Base-by-base conservation (phyloP, 2,329 filamentous ascomycete species). In the Botrytis galanthina region DNA sequence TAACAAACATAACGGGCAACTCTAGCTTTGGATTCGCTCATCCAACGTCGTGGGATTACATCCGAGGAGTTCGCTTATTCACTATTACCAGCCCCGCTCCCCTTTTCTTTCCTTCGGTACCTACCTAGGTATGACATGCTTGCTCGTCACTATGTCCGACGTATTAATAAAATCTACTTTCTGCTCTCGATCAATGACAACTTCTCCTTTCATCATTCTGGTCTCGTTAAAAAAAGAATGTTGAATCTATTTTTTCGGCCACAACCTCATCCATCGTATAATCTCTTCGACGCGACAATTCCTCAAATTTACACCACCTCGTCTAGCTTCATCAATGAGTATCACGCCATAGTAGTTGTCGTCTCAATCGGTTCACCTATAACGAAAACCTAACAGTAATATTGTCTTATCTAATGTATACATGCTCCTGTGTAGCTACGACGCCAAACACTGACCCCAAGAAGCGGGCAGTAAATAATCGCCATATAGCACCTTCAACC, bases 141-240 rank as follows among this genome's bases (percentile, higher is more conserved):
- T 51, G 22, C 26, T 51, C 48, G n/a, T 14, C 48, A n/a, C 22
- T 5, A 5, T 12, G 0, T 12, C 4, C 48, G 22, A 51, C 4
- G 5, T 14, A 51, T 14, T 14, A 26, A n/a, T n/a, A n/a, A n/a
- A n/a, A n/a, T n/a, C n/a, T n/a, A n/a, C n/a, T n/a, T n/a, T n/a
- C n/a, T n/a, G n/a, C n/a, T n/a, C n/a, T n/a, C n/a, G n/a, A n/a
- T n/a, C n/a, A n/a, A n/a, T n/a, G n/a, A n/a, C 10, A 26, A 14
- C 10, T n/a, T 10, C 1, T 26, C 4, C 10, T n/a, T 10, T 14
- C 48, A n/a, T n/a, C 4, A n/a, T 6, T n/a, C 1, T n/a, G 22
- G 9, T 51, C 22, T 51, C 22, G 42, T 7, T 0, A 22, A 26
- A 12, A 26, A 48, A 48, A 20, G 18, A 16, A 44, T 7, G 42